These are phyloP conservation scores for Termitomyces titanicus DNA, from an alignment of 768 basidiomycete genomes.

Conservation along the genomic window DNA sequence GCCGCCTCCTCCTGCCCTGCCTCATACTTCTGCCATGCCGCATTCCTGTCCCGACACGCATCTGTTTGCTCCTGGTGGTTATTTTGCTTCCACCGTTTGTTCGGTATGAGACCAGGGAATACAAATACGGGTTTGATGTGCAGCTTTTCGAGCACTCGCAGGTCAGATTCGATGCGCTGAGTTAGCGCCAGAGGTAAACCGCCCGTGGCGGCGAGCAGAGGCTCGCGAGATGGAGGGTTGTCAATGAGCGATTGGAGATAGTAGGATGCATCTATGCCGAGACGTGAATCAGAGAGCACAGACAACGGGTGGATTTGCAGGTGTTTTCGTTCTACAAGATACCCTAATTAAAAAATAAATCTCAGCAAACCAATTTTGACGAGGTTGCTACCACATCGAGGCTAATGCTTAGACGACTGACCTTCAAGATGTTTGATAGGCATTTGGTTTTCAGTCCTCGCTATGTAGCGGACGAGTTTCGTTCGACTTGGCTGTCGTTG, in stretches of 20 bases:
- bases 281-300: constrained; percentile 83
- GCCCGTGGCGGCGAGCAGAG: constrained; percentile 91
- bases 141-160: constrained; percentile 84
- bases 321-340: constrained; percentile 86
- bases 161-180: constrained; percentile 85
- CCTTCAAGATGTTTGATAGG: constrained; percentile 84
- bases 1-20: constrained; percentile 87
- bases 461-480: constrained; percentile 24
- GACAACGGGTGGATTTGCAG: constrained; percentile 77
- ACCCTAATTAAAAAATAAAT: constrained; percentile 45
- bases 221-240: constrained; percentile 75
- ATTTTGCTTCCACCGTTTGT: constrained; percentile 66
- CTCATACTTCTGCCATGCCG: constrained; percentile 95
- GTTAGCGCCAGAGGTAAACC: constrained; percentile 89
- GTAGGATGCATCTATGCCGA: constrained; percentile 94
- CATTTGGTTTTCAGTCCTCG: constrained; percentile 40
- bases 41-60: constrained; percentile 69
- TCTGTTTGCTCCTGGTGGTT: constrained; percentile 58
- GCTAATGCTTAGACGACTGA: constrained; percentile 30
- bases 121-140: constrained; percentile 99
- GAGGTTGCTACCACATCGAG: not conserved
- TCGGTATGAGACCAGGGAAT: constrained; percentile 84
- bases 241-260: constrained; percentile 83
- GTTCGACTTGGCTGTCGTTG: constrained; percentile 29
- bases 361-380: constrained; percentile 5